Conservation (phyloP, 768 basidiomycete species). For the Baorangia bicolor region DNA sequence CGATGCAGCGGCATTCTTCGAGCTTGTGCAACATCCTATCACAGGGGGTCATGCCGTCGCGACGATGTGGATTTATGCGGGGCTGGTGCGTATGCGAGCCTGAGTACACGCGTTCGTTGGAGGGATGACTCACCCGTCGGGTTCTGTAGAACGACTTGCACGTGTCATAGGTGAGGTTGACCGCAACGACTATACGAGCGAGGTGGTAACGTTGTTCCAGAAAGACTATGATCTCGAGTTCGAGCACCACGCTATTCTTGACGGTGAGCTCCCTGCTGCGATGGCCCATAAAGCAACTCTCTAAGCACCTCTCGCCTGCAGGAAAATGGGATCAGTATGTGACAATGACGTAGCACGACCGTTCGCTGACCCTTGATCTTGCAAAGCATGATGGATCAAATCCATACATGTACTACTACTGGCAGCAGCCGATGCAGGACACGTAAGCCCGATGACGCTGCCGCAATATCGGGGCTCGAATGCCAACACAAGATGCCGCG, state of each 20-base stretch:
- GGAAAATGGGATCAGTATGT: background rate
- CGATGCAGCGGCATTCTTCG: background rate
- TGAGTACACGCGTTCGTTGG: background rate
- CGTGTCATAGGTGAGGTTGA: background rate
- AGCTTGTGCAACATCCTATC: background rate
- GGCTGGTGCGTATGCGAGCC: background rate
- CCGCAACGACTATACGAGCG: background rate
- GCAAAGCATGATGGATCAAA: constrained; percentile 69
- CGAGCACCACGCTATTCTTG: background rate
- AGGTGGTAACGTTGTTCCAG: background rate
- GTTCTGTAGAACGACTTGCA: background rate
- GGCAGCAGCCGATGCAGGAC: constrained; percentile 71
- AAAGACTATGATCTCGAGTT: background rate
- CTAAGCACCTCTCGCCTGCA: background rate
- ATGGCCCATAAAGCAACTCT: background rate
- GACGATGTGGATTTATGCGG: background rate
- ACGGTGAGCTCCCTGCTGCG: background rate
- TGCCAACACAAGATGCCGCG: constrained; percentile 34
- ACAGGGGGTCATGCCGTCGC: background rate
- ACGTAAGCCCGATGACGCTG: constrained; percentile 35
- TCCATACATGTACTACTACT: constrained; percentile 66
- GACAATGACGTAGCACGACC: background rate
- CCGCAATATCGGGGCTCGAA: background rate
- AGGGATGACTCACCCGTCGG: background rate
- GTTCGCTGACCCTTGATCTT: constrained; percentile 8